Conservation (phyloP, 2,329 filamentous ascomycete species). For the Lachnellula occidentalis region DNA sequence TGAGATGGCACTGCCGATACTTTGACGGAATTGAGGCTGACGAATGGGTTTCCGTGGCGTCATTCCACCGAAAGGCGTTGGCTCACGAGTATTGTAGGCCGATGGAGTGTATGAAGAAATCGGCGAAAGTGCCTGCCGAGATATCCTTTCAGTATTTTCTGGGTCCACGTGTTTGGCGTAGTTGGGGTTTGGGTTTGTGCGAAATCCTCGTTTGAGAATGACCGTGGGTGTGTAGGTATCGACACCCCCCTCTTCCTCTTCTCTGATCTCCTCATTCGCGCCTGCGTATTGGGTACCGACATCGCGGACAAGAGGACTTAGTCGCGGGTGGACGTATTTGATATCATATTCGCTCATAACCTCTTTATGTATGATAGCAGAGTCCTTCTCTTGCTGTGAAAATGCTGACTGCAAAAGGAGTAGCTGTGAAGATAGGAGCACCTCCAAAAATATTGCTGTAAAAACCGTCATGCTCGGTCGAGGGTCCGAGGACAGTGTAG, state of each 20-base stretch:
- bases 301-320: constrained; percentile 74
- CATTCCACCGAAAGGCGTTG: constrained; percentile 32
- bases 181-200: constrained; percentile 76
- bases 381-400: constrained; percentile 80
- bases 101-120: constrained; percentile 32
- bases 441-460: constrained; percentile 71
- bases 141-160: constrained; percentile 40
- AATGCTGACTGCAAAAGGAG: constrained; percentile 68
- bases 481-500: constrained; percentile 67
- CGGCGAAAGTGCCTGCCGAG: constrained; percentile 32
- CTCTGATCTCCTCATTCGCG: constrained; percentile 19
- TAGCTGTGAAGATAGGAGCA: constrained; percentile 72
- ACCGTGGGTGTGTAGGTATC: constrained; percentile 57
- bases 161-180: constrained; percentile 70
- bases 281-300: constrained; percentile 72
- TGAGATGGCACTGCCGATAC: constrained; percentile 29
- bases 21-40: constrained; percentile 48
- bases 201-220: constrained; percentile 68
- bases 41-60: constrained; percentile 41
- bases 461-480: constrained; percentile 81
- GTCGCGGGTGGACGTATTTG: constrained; percentile 86
- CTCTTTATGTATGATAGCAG: constrained; percentile 77
- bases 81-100: constrained; percentile 30
- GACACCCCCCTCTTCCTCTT: constrained; percentile 38
- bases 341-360: constrained; percentile 93